Conservation (phyloP, 75 land plant genomes). For the Pseudotsuga menziesii region DNA sequence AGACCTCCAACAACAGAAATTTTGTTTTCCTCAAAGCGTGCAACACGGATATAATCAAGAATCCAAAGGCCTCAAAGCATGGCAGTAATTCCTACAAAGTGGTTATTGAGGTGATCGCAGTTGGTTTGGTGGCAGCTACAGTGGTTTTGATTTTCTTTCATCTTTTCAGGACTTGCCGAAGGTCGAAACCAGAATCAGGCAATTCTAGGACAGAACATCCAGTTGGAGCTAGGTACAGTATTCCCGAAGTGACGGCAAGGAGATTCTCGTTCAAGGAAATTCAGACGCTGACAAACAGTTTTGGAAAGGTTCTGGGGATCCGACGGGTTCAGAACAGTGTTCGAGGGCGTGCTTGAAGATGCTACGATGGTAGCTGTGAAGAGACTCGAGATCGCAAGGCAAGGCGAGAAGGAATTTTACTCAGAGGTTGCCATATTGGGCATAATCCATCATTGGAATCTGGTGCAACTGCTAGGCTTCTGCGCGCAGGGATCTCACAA, state of each 20-base stretch:
- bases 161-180: neutral
- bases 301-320: conserved; percentile 27
- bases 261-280: conserved; percentile 33
- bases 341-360: conserved; percentile 23
- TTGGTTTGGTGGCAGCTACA: neutral
- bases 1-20: too few relatives aligned
- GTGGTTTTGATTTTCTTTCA: neutral
- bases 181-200: too few relatives aligned
- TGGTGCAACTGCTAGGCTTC: conserved; percentile 37
- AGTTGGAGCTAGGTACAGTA: too few relatives aligned
- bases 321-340: conserved; percentile 52
- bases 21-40: too few relatives aligned
- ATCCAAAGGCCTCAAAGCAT: too few relatives aligned
- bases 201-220: too few relatives aligned
- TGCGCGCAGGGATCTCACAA: conserved; percentile 29
- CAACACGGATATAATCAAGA: too few relatives aligned
- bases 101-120: neutral
- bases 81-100: too few relatives aligned
- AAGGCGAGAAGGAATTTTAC: conserved; percentile 34
- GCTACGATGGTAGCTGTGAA: conserved; percentile 35
- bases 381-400: conserved; percentile 22
- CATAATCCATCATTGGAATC: conserved; percentile 41
- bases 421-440: conserved; percentile 44
- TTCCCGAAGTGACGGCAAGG: neutral
- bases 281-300: conserved; percentile 17